These are phyloP conservation scores for Pyricularia sp. DNA, from an alignment of 2,329 filamentous ascomycete species.

Conservation along the genomic window DNA sequence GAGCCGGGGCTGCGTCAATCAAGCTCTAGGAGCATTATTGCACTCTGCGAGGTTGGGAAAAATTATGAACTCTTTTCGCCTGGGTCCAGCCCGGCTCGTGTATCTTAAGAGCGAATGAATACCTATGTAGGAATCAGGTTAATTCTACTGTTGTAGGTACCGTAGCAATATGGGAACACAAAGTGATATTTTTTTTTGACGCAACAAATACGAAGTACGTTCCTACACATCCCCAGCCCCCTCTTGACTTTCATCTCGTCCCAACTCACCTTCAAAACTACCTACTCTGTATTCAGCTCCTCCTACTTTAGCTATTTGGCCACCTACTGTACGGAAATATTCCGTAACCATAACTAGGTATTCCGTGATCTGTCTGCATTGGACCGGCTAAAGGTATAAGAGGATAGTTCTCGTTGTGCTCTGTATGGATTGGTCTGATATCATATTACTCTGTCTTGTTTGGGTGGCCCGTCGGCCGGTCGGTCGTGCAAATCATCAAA, in stretches of 20 bases:
- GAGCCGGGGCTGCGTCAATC: background rate
- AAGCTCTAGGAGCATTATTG: background rate
- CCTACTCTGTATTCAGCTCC: background rate
- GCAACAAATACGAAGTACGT: too few relatives aligned
- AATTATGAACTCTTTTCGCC: background rate
- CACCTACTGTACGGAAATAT: background rate
- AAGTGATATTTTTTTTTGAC: background rate
- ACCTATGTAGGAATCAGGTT: too few relatives aligned
- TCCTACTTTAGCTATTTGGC: background rate
- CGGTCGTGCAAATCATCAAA: background rate
- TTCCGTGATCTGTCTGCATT: background rate
- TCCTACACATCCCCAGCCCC: background rate
- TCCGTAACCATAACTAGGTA: background rate
- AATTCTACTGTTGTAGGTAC: background rate
- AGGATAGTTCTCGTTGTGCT: background rate
- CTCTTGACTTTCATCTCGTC: background rate
- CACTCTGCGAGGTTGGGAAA: background rate
- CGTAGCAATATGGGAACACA: accelerated
- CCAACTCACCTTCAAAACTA: background rate
- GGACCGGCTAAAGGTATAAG: background rate
- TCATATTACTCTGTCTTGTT: background rate
- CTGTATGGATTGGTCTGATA: background rate
- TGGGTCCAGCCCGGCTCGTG: background rate
- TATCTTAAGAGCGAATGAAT: background rate
- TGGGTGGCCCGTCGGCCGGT: too few relatives aligned